Percentiles rank a stretch among this genome's conserved stretches.
Evolutionary conservation across 495 filamentous ascomycete species (phyloP).

Genomic region (Lindgomyces ingoldianus): DNA sequence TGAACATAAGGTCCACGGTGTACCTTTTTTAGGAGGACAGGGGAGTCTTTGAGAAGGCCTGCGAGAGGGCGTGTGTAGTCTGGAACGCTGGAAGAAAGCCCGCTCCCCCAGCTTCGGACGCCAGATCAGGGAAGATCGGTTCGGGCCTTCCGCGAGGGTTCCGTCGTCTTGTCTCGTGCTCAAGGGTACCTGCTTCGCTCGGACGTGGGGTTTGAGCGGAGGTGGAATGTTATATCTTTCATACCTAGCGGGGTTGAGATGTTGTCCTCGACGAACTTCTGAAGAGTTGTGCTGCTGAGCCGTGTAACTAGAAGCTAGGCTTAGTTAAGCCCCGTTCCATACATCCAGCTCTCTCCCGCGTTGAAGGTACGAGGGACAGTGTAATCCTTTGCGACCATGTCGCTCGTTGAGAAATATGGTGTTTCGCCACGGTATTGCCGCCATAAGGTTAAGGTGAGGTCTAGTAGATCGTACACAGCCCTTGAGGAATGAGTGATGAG

Average conservation of each 20-base stretch:
- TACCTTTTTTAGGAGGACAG: constrained; percentile 15
- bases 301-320: constrained; percentile 51
- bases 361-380: constrained; percentile 50
- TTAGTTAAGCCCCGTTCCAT: constrained; percentile 56
- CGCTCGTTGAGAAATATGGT: constrained; percentile 1
- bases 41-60: constrained; percentile 29
- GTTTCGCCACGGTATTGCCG: constrained; percentile 18
- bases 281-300: constrained; percentile 37
- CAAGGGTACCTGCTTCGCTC: constrained; percentile 13
- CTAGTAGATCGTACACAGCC: constrained; percentile 49
- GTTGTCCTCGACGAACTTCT: constrained; percentile 31
- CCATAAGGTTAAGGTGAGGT: constrained; percentile 34
- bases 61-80: constrained; percentile 33
- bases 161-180: constrained; percentile 14
- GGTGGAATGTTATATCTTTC: constrained; percentile 28
- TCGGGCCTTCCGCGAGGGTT: not conserved
- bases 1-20: constrained; percentile 25
- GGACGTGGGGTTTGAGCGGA: constrained; percentile 17
- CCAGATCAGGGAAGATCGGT: constrained; percentile 7
- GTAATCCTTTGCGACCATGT: constrained; percentile 39
- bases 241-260: constrained; percentile 37
- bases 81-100: constrained; percentile 15
- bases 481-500: constrained; percentile 56
- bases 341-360: constrained; percentile 55
- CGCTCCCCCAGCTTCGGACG: constrained; percentile 22